Base-by-base conservation (phyloP, 805 yeast genomes). In the Pichia thaimueangensis region DNA sequence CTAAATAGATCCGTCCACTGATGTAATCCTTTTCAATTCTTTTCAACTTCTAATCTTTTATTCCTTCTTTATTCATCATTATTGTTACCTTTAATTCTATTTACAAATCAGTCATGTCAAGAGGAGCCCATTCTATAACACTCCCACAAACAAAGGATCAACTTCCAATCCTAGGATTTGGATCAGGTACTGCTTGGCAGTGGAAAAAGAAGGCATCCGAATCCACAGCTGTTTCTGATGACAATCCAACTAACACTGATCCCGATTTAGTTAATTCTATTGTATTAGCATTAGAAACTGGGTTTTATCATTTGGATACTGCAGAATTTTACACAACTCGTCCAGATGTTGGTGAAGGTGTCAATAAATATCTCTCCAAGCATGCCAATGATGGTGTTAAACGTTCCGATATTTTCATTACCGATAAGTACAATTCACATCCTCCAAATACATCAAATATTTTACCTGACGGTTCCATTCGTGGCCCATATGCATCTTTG, bases 261-360 rank as follows among this genome's bases (percentile, higher is more conserved):
- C 47, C 47, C 15, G 68, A 64, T 15, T 60, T 79, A 29, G 76
- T 73, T 3, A 65, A 67, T 11, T 70, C 74, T 12, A 47, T 78
- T 25, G 51, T 59, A 10, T 49, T 55, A 11, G 80, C 86, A 3
- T 51, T 80, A 25, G 59, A 70, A 9, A 51, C 57, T 13, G 85
- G 85, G 0, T 75, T 73, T 56, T 65, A 59, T 29, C 86, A 79
- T 55, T 59, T 80, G 30, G 87, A 80, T 53, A 77, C 82, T 3
- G 86, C 86, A 1, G 84, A 80, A 49, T 62, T 69, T 13, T 80
- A 80, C 57, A 67, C 72, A 17, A 80, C 85, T 7, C 75, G 77
- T 46, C 57, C 53, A 6, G 86, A 80, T 52, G 71, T 80, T 39
- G 83, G 79, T n/a, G 68, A 55, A 24, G 86, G 79, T 1, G 46